These are phyloP conservation scores for Populus hybrid DNA, from an alignment of 441 rosid species.

Conservation along the genomic window DNA sequence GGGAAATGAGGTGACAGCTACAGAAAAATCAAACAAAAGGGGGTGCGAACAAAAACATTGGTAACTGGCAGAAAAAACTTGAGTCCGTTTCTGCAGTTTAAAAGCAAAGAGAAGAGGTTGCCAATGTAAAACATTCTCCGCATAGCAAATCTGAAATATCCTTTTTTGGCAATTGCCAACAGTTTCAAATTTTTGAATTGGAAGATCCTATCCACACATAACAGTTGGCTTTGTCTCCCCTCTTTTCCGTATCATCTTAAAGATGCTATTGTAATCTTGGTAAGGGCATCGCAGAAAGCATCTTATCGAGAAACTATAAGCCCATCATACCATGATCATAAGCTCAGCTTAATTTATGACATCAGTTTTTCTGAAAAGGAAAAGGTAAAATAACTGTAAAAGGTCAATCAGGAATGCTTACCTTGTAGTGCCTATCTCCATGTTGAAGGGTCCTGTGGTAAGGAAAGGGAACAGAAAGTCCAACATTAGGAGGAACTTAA, in stretches of 20 bases:
- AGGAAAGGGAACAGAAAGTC: not conserved
- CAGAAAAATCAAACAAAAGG: not conserved
- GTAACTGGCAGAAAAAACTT: not conserved
- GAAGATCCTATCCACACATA: not conserved
- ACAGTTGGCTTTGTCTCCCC: not conserved
- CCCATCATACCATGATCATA: not conserved
- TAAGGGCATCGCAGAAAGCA: not conserved
- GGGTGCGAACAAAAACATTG: not conserved
- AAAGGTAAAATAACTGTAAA: not conserved
- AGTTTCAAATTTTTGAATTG: not conserved
- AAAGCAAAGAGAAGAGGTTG: not conserved
- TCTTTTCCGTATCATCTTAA: not conserved
- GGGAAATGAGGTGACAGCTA: not conserved
- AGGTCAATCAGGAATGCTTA: not conserved
- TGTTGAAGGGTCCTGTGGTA: not conserved
- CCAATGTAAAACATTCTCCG: no score
- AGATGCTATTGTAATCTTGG: not conserved
- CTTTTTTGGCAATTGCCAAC: not conserved
- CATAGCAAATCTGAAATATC: not conserved
- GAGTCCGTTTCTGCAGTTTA: not conserved
- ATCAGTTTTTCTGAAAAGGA: not conserved
- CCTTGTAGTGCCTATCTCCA: not conserved
- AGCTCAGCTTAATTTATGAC: not conserved
- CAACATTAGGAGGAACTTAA: not conserved
- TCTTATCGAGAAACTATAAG: not conserved